Base-by-base conservation (phyloP, 495 filamentous ascomycete species). In the Penicillium robsamsonii region DNA sequence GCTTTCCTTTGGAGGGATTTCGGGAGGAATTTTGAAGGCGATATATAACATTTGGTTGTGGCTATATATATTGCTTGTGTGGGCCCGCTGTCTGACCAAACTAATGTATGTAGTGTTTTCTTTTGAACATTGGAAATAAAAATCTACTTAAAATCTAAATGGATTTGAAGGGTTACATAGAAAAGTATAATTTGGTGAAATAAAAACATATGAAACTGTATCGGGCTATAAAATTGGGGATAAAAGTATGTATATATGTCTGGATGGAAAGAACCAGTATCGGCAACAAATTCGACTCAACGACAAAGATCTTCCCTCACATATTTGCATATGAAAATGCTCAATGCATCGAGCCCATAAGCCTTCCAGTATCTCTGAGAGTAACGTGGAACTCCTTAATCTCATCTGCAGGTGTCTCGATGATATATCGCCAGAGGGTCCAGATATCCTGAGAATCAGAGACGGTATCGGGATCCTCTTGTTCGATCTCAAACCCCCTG, bases 371-470 rank as follows among this genome's bases (percentile, higher is more conserved):
- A 33, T 46, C 52, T 6, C 12, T 35, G 24, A 54, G 52, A 1
- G 0, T 12, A 38, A 54, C 52, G 0, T 15, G 4, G 15, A 54
- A 38, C 37, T 35, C 31, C 8, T 4, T 2, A 5, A 27, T 29
- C 1, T 33, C 10, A 15, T 35, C 22, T 6, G 22, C 52, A 29
- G 52, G 52, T 4, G 31, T 15, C 43, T 45, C 52, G 18, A 54
- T 24, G 25, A 54, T 29, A 18, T 37, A 27, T 27, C 41, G 30
- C 52, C 52, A 54, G 2, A 54, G 31, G 0, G 52, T 44, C 52
- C 52, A 54, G 1, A 54, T 38, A 54, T 54, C 52, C 42, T 25
- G 42, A 1, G 11, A 9, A 38, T 54, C 52, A 24, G 22, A 17
- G 15, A 18, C 41, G 17, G 2, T n/a, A 3, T 25, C 22, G 7